Conservation (phyloP, 1,284 basidiomycete genomes). For the Schizophyllum commune region DNA sequence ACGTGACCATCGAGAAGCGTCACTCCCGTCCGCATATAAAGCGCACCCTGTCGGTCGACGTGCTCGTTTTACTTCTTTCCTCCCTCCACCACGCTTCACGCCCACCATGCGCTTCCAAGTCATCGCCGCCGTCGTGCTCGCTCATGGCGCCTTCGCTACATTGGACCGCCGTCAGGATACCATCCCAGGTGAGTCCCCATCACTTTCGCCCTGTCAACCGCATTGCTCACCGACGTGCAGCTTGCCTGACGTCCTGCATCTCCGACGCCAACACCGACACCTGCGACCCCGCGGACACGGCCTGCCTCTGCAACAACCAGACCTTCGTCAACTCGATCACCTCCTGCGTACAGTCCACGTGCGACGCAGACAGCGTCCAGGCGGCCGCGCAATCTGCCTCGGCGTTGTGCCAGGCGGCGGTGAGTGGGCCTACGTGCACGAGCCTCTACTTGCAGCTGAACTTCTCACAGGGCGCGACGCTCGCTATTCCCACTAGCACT, state of each 20-base stretch:
- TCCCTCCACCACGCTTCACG: background rate
- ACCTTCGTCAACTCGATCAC: conserved; percentile 11
- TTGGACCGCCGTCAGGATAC: background rate
- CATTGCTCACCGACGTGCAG: conserved; percentile 1
- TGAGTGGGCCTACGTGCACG: background rate
- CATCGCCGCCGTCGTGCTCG: background rate
- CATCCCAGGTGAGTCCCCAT: background rate
- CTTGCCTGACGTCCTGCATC: conserved; percentile 9
- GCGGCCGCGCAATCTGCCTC: background rate
- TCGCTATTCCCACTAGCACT: background rate
- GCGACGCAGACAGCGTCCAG: conserved; percentile 4
- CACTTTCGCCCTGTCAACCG: background rate
- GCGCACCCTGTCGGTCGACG: background rate
- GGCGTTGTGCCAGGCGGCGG: background rate
- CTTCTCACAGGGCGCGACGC: background rate
- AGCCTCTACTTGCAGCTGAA: background rate
- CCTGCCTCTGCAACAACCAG: conserved; percentile 15
- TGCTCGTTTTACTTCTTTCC: background rate
- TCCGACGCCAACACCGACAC: conserved; percentile 9
- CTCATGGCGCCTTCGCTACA: background rate
- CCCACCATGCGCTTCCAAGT: background rate
- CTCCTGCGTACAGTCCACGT: conserved; percentile 11
- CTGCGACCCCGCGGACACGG: conserved; percentile 8
- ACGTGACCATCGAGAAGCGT: background rate
- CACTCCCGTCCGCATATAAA: background rate